These are phyloP conservation scores for Peltaster fructicola DNA, from an alignment of 2,329 filamentous ascomycete genomes.

Conservation along the genomic window DNA sequence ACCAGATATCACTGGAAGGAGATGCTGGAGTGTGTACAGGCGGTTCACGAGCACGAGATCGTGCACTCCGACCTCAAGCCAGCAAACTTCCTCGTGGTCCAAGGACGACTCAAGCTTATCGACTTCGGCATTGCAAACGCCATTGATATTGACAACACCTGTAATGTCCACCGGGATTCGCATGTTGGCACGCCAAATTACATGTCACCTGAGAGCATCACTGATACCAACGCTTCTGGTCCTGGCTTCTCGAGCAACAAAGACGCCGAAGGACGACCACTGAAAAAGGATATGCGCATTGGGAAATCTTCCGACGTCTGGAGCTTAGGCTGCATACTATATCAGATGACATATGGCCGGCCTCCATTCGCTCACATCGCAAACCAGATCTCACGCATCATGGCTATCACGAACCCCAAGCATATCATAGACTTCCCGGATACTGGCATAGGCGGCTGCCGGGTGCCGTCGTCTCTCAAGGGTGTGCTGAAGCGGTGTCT, in stretches of 20 bases:
- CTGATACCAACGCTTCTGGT: conserved; percentile 56
- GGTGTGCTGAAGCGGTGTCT: conserved; percentile 40
- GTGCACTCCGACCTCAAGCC: conserved; percentile 96
- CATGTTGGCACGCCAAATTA: conserved; percentile 96
- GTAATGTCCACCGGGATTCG: conserved; percentile 91
- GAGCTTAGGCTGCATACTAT: conserved; percentile 90
- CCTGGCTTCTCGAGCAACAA: conserved; percentile 24
- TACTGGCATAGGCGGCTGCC: conserved; percentile 45
- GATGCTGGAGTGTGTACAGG: conserved; percentile 88
- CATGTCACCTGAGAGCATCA: conserved; percentile 89
- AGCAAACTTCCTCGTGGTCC: conserved; percentile 86
- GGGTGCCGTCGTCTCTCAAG: conserved; percentile 37
- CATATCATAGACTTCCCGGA: conserved; percentile 56
- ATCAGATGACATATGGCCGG: conserved; percentile 96
- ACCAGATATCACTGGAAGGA: conserved; percentile 98
- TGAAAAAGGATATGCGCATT: conserved; percentile 73
- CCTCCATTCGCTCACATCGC: conserved; percentile 84
- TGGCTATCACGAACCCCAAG: conserved; percentile 67
- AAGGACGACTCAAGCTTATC: conserved; percentile 83
- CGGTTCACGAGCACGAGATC: conserved; percentile 78
- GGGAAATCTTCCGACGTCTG: conserved; percentile 93
- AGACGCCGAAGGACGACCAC: conserved; percentile 24
- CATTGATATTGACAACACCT: conserved; percentile 85
- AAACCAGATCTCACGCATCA: conserved; percentile 71
- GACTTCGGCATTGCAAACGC: conserved; percentile 98